phyloP scores from a whole-genome alignment of 257 asterid species.

The Nicotiana tomentosiformis region DNA sequence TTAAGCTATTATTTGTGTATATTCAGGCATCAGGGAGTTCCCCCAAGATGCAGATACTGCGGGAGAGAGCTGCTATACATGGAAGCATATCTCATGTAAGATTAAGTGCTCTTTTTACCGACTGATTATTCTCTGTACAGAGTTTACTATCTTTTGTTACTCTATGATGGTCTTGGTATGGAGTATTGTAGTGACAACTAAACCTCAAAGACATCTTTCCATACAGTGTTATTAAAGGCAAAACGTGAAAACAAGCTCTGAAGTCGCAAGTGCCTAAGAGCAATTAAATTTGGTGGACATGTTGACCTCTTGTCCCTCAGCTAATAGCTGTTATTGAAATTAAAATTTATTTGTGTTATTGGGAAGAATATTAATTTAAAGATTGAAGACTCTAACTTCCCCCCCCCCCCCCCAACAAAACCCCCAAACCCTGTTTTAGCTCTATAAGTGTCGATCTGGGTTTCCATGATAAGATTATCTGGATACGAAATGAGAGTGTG shows the following conservation, averaged over 20 bases:
- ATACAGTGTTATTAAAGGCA: background rate
- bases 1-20: constrained; percentile 11
- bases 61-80: constrained; percentile 95
- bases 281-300: background rate
- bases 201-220: background rate
- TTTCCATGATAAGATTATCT: constrained; percentile 3
- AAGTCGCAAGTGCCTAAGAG: background rate
- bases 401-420: background rate
- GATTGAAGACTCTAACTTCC: background rate
- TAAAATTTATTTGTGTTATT: background rate
- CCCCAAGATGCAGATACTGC: constrained; percentile 69
- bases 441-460: background rate
- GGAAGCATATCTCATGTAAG: constrained; percentile 94
- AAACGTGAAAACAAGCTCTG: background rate
- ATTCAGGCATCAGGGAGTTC: constrained; percentile 95
- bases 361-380: background rate
- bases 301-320: background rate
- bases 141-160: background rate
- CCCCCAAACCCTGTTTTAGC: background rate
- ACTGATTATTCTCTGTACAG: constrained; percentile 3
- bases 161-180: background rate
- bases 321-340: background rate
- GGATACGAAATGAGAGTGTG: background rate
- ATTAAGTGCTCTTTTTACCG: constrained; percentile 10
- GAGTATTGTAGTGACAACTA: background rate